Base-by-base conservation (phyloP, 176 grass and related monocot species). In the Zoysia pacifica region DNA sequence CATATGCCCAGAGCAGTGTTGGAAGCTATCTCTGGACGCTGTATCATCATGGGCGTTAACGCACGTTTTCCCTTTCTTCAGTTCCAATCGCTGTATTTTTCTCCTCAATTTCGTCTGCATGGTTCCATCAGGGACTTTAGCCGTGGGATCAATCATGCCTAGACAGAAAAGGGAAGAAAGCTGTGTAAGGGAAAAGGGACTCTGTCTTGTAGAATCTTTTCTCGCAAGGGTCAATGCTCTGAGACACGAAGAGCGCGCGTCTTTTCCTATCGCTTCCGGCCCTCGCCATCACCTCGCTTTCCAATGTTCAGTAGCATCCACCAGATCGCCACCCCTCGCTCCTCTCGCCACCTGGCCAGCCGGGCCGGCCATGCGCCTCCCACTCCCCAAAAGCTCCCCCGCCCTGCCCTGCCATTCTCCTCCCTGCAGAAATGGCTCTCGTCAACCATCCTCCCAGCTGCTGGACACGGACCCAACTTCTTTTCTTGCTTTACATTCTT, bases 91-190 rank as follows among this genome's bases (percentile, higher is more conserved):
- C 13, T 5, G 15, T 0, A 4, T 15, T 53, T 16, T 5, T 15
- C 13, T 53, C 51, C 15, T 0, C 8, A 8, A 28, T 28, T 28
- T 28, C 28, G 28, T 28, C 28, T 28, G 28, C 28, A 28, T 28
- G 28, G 28, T 28, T 28, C 28, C 28, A 28, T 28, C 28, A 28
- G 28, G 28, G 35, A 12, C 65, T 62, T 56, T 51, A 28, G 66
- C 67, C 46, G 67, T 16, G 58, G 45, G 62, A 51, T 74, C 86
- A 63, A 88, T 79, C 75, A 79, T 78, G 36, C 50, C 60, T 65
- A 11, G 18, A 48, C 74, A 73, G 79, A 41, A 78, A 72, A 59
- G 61, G 60, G 28, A 11, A 46, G 54, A 64, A 42, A 13, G n/a
- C 3, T 54, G 45, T 46, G 85, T 4, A 12, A 18, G 61, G 70